Conservation (phyloP, 345 rosid genomes). For the Hirschfeldia incana region DNA sequence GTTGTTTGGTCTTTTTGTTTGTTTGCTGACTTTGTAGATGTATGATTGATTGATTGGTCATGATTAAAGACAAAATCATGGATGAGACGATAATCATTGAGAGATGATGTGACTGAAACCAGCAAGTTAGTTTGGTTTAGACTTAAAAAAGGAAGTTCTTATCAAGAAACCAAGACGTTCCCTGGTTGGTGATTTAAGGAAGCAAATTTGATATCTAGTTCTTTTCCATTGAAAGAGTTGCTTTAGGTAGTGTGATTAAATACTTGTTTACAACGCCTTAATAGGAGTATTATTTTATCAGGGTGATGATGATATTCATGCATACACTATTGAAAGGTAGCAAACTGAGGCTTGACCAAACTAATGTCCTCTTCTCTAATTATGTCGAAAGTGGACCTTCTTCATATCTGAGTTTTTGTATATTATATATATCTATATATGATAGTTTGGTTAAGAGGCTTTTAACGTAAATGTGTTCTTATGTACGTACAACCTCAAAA, state of each 20-base stretch:
- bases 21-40: constrained; percentile 1
- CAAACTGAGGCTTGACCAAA: neutral
- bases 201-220: neutral
- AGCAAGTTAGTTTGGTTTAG: neutral
- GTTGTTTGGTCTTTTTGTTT: constrained; percentile 12
- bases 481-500: neutral
- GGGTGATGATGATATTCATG: neutral
- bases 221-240: neutral
- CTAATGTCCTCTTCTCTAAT: neutral
- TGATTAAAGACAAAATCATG: neutral
- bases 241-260: neutral
- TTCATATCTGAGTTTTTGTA: constrained; percentile 3
- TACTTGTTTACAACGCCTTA: neutral
- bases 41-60: neutral
- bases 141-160: neutral
- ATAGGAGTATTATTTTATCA: neutral
- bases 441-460: neutral
- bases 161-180: neutral
- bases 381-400: neutral
- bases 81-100: neutral
- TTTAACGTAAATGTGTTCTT: neutral
- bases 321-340: too few species aligned
- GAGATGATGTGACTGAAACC: neutral
- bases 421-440: neutral
- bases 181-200: neutral